phyloP scores from a whole-genome alignment of 2,329 filamentous ascomycete genomes.

The Fusarium euwallaceae region DNA sequence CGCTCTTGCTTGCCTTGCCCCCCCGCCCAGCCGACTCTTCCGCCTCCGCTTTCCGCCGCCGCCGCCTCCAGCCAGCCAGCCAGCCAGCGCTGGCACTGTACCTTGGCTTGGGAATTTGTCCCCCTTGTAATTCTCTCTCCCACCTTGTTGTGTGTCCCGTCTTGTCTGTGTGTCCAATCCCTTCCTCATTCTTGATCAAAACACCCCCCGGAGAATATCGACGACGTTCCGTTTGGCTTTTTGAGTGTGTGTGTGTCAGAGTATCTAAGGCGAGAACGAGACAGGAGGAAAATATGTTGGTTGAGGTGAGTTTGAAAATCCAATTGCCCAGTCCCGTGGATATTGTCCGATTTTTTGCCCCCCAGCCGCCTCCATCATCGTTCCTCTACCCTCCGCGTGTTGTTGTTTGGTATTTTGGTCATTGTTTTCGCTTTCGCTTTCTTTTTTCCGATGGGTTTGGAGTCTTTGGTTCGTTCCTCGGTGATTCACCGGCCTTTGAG shows the following conservation, averaged over 20 bases:
- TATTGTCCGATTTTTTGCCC: conserved; percentile 20
- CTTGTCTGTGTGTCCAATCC: conserved; percentile 28
- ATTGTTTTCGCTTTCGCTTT: conserved; percentile 4
- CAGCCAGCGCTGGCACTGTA: conserved; percentile 18
- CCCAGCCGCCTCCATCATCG: conserved; percentile 1
- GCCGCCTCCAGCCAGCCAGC: not conserved
- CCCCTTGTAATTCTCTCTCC: conserved; percentile 37
- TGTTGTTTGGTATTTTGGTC: conserved; percentile 6
- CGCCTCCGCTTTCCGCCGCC: conserved; percentile 33
- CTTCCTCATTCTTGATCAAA: conserved; percentile 19
- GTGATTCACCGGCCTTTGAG: conserved; percentile 27
- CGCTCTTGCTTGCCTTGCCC: not conserved
- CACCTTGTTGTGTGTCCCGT: conserved; percentile 14
- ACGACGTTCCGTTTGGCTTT: conserved; percentile 14
- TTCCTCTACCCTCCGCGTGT: conserved; percentile 5
- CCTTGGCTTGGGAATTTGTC: conserved; percentile 32
- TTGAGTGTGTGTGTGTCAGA: conserved; percentile 22
- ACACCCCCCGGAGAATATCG: conserved; percentile 12
- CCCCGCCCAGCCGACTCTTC: conserved; percentile 28
- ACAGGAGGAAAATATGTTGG: conserved; percentile 49
- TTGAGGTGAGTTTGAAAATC: conserved; percentile 52
- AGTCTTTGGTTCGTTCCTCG: conserved; percentile 17
- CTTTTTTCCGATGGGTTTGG: not conserved
- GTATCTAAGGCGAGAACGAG: not conserved
- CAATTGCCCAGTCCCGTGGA: conserved; percentile 13